Base-by-base conservation (phyloP, 2,329 filamentous ascomycete genomes). In the Penicillium sp. region DNA sequence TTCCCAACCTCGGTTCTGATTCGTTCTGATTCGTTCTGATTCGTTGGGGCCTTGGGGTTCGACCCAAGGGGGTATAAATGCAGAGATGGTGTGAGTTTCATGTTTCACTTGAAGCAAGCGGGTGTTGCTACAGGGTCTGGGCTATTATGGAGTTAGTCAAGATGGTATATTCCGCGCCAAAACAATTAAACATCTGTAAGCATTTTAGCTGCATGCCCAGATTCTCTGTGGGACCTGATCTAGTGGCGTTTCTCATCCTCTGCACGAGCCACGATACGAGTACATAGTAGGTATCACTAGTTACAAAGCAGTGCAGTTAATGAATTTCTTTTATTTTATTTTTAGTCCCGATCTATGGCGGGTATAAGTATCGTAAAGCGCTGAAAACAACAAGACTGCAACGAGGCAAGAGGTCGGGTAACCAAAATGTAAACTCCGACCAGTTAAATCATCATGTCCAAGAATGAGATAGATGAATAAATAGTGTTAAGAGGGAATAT, bases 261-360 rank as follows among this genome's bases (percentile, higher is more conserved):
- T 23, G 13, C 13, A 15, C 21, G 12, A 8, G 12, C 43, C n/a
- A 35, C 9, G n/a, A n/a, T n/a, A n/a, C 1, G 31, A 23, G 19
- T 33, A 33, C 21, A 12, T 19, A 33, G 8, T 25, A 17, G n/a
- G 29, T 47, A 47, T 29, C 45, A 47, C 27, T 23, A n/a, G n/a
- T n/a, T n/a, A 35, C 13, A 23, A 19, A 27, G 23, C 25, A 37
- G 8, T 45, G 54, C 51, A 12, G 2, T 62, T 50, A 54, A 54
- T 41, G 33, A 27, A 54, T 55, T 53, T 35, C 15, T n/a, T 62
- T 58, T 60, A 50, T 58, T 56, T 56, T 46, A 54, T 33, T 33
- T 40, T 48, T 46, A 50, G 23, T 54, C 47, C 50, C 61, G 45
- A 43, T 15, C 38, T 46, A 25, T 45, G 50, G 54, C 54, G 40